Evolutionary conservation across 176 grass and related monocot species (phyloP).

Genomic region (Avena sativa): DNA sequence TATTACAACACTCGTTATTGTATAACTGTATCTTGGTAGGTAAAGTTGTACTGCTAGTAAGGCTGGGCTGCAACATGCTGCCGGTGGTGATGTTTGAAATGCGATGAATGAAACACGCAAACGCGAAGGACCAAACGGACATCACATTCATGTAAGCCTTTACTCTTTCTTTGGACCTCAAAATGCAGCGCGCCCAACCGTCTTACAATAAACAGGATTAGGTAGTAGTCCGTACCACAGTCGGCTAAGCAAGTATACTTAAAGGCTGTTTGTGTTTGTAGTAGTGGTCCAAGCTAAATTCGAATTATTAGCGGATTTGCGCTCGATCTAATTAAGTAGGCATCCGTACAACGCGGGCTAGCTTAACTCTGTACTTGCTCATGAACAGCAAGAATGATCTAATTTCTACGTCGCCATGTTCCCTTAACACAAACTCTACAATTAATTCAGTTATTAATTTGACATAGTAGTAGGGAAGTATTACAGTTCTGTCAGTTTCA

Average conservation of each 20-base stretch:
- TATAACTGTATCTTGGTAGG: neutral
- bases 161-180: conserved; percentile 40
- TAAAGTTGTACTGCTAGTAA: neutral
- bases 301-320: conserved; percentile 35
- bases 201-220: conserved; percentile 40
- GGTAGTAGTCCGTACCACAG: conserved; percentile 3
- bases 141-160: conserved; percentile 45
- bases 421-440: no score
- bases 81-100: neutral
- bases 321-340: neutral
- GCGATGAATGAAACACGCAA: conserved; percentile 16
- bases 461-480: neutral
- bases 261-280: conserved; percentile 27
- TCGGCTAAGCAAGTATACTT: conserved; percentile 27
- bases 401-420: neutral
- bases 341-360: neutral
- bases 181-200: conserved; percentile 15
- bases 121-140: conserved; percentile 28
- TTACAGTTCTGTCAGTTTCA: no score
- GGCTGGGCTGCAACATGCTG: neutral
- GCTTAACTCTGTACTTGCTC: conserved; percentile 3
- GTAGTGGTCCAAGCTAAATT: conserved; percentile 31
- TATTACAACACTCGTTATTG: neutral
- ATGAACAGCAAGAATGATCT: neutral
- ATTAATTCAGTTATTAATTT: neutral